phyloP scores from a whole-genome alignment of 2,329 filamentous ascomycete genomes.

The Escovopsis weberi region DNA sequence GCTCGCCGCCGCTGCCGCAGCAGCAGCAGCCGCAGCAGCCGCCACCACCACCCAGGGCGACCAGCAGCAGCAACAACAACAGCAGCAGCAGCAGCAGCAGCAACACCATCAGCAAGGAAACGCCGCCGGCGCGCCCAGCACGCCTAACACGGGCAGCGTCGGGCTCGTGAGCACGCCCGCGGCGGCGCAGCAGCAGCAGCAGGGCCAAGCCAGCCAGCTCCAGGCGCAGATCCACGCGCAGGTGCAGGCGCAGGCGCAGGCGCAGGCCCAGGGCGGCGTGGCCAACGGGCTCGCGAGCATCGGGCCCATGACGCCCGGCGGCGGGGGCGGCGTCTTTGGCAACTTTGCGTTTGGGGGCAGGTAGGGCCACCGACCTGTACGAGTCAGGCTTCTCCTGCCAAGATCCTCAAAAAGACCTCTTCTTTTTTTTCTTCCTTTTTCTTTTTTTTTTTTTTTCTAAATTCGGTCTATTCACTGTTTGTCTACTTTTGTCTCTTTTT shows the following conservation, averaged over 20 bases:
- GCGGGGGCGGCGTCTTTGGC: constrained; percentile 61
- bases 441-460: background rate
- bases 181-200: constrained; percentile 7
- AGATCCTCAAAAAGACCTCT: constrained; percentile 2
- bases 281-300: constrained; percentile 42
- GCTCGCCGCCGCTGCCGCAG: constrained; percentile 11
- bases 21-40: too few species aligned
- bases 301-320: constrained; percentile 66
- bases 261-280: constrained; percentile 30
- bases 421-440: background rate
- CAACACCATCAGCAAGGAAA: constrained; percentile 22
- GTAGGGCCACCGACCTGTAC: constrained; percentile 15
- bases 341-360: constrained; percentile 45
- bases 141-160: constrained; percentile 51
- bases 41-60: too few species aligned
- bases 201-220: too few species aligned
- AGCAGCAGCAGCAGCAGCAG: constrained; percentile 21
- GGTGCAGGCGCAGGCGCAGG: too few species aligned
- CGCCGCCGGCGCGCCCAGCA: constrained; percentile 43
- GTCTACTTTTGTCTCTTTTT: too few species aligned
- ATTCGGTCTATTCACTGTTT: background rate
- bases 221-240: too few species aligned
- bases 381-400: constrained; percentile 5
- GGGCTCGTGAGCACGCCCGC: constrained; percentile 35
- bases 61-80: too few species aligned